These are phyloP conservation scores for Penicillium sp. DNA, from an alignment of 2,329 filamentous ascomycete genomes.

Conservation along the genomic window DNA sequence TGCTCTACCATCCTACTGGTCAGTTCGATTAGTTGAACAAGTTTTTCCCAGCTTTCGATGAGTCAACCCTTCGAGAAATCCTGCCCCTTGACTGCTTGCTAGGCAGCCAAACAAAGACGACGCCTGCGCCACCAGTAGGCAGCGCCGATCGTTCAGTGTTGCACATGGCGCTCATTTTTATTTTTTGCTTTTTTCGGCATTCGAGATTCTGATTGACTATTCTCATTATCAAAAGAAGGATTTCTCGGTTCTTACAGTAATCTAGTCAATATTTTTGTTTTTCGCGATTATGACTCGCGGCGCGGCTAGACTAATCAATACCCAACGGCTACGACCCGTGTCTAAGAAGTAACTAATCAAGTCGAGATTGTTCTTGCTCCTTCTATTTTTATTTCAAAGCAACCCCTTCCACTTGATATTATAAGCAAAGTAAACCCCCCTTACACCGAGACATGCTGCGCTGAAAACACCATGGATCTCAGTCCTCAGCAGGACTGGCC, in stretches of 20 bases:
- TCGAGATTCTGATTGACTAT: neutral
- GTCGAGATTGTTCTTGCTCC: neutral
- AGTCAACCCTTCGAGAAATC: slow-evolving; percentile 24
- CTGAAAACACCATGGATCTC: neutral
- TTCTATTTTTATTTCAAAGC: neutral
- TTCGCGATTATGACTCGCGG: neutral
- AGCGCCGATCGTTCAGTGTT: slow-evolving; percentile 25
- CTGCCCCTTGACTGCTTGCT: slow-evolving; percentile 10
- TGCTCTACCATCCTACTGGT: neutral
- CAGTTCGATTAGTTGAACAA: neutral
- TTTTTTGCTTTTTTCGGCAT: neutral
- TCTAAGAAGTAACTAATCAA: neutral
- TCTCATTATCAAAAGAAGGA: neutral
- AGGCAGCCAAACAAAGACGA: slow-evolving; percentile 14
- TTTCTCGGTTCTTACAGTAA: no score
- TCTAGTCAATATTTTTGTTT: no score
- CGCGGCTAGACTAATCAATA: neutral
- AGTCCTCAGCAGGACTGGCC: neutral
- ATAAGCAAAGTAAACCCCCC: neutral
- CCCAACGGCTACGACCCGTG: neutral
- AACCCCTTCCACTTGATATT: neutral
- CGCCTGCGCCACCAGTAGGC: slow-evolving; percentile 24
- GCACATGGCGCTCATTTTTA: slow-evolving; percentile 22
- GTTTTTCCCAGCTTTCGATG: slow-evolving; percentile 12
- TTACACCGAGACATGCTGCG: neutral